Conservation (phyloP, 1,284 basidiomycete genomes). For the Trametes hirsuta region DNA sequence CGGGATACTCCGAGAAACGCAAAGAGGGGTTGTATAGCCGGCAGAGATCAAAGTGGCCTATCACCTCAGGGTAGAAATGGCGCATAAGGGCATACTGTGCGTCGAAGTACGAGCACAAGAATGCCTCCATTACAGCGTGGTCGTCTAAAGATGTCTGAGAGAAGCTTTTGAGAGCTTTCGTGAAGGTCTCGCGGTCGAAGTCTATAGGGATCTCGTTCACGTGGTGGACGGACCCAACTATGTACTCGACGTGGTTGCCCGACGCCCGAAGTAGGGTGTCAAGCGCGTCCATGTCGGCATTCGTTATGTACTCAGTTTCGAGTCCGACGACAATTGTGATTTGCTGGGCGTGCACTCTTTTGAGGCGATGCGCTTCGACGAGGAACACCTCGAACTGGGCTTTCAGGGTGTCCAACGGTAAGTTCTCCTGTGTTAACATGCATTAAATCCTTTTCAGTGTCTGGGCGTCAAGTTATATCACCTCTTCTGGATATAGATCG, state of each 20-base stretch:
- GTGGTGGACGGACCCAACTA: slow-evolving; percentile 95
- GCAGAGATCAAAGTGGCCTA: slow-evolving; percentile 94
- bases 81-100: slow-evolving; percentile 74
- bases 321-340: slow-evolving; percentile 88
- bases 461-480: slow-evolving; percentile 35
- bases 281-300: slow-evolving; percentile 66
- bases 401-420: slow-evolving; percentile 51
- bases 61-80: slow-evolving; percentile 82
- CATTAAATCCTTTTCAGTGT: not conserved
- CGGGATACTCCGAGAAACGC: slow-evolving; percentile 54
- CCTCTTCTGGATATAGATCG: slow-evolving; percentile 97
- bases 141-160: slow-evolving; percentile 11
- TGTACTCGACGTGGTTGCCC: slow-evolving; percentile 73
- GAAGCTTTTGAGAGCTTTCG: slow-evolving; percentile 57
- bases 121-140: slow-evolving; percentile 39
- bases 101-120: slow-evolving; percentile 82
- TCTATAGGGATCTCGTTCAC: slow-evolving; percentile 90
- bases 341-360: slow-evolving; percentile 54
- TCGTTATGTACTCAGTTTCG: slow-evolving; percentile 92
- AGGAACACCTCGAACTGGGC: slow-evolving; percentile 73
- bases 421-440: slow-evolving; percentile 43
- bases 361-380: slow-evolving; percentile 77
- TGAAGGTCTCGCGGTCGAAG: slow-evolving; percentile 80
- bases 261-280: slow-evolving; percentile 48
- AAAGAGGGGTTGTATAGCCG: slow-evolving; percentile 75